Evolutionary conservation across 305 asterid genomes (phyloP), one percentile per base, ranked within the genome.

Genomic region (Fraxinus platypoda): DNA sequence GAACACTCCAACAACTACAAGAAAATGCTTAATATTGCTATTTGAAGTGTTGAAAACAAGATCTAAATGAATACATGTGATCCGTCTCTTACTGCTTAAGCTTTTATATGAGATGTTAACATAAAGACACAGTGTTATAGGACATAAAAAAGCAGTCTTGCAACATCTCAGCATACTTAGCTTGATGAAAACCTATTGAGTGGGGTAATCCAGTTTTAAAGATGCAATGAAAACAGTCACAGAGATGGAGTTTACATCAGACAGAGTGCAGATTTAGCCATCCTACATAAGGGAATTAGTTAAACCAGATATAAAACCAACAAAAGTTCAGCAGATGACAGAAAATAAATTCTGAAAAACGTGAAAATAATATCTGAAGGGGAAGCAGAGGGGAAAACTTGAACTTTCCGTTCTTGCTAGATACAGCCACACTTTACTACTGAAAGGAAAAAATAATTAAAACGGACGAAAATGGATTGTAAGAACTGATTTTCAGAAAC

Each of bases 261-360:
- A 62, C 33, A 8, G 31, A 13, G 28, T 33, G 70, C 73, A 78
- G 57, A 71, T 33, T 75, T 54, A n/a, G 68, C 46, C 76, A 78
- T 79, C 73, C 74, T 26, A 81, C 17, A 41, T 57, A 64, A 68
- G 72, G 15, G 59, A 74, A 74, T 59, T 59, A 25, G 72, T 64
- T 41, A 72, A 26, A 11, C 38, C 68, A 64, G 49, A 75, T 38
- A 54, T 15, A 17, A 70, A 34, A 34, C 75, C 74, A 62, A 34
- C 34, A 62, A 75, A 64, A 64, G 25, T 78, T 26, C 33, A 33
- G 74, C 75, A 73, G 78, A 28, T 74, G 7, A 59, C 80, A 64
- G 75, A 38, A 71, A 35, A 17, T 13, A 19, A 78, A 70, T 38
- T 49, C 72, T 71, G 80, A 76, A 66, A 13, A 34, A 26, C 79